Base-by-base conservation (phyloP, 352 stramenopile genomes). In the Phytophthora vignae region DNA sequence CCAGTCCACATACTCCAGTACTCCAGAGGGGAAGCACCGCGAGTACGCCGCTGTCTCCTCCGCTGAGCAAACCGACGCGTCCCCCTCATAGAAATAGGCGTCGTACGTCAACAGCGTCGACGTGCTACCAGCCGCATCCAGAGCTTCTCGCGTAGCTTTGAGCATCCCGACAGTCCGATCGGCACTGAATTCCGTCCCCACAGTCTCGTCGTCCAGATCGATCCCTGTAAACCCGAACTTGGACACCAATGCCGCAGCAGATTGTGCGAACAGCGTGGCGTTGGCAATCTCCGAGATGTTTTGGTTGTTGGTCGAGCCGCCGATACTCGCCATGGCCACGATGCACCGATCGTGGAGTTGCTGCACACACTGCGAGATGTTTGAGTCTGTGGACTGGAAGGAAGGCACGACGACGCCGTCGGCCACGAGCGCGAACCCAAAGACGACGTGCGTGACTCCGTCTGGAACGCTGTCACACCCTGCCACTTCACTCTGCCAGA, bases 401-500 rank as follows among this genome's bases (percentile, higher is more conserved):
- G 82, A 74, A 21, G 84, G 78, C 2, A 83, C 74, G 36, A 95
- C 74, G 17, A 64, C 50, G 2, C 83, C 82, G 31, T 84, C 69
- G 6, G 82, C 67, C 1, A 94, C 83, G 8, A 93, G 76, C n/a
- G 88, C 85, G 44, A 95, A 95, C 58, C 82, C 82, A 53, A 89
- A 93, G 31, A 90, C 74, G 9, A 95, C 76, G 71, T 95, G 88
- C 3, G 88, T 94, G 40, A 95, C 88, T 12, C 88, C 84, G 12
- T 80, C 52, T 0, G 88, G 85, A n/a, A 94, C 81, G 19, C 78
- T 82, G 27, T 95, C 84, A 69, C 88, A 95, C 4, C 85, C 88
- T 15, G 74, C 71, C 60, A 93, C 81, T 74, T 95, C 86, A 56
- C 76, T 90, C 71, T 95, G 88, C 88, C 88, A 95, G 74, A 95